Percentiles rank a stretch among this genome's conserved stretches.
phyloP scores from a whole-genome alignment of 768 basidiomycete species.

The Bullera alba region DNA sequence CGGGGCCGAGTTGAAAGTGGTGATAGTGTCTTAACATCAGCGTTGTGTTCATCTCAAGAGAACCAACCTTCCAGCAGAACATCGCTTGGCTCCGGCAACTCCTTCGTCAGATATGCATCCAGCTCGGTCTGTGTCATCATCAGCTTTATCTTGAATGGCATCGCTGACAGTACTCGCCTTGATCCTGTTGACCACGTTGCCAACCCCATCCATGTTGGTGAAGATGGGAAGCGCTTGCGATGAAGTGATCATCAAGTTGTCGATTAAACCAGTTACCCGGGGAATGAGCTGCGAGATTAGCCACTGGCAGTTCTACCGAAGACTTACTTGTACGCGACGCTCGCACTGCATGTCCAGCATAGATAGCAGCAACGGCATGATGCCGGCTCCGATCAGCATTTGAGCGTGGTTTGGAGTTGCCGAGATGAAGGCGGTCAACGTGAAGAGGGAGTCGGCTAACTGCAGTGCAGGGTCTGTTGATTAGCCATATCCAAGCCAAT shows the following conservation, averaged over 20 bases:
- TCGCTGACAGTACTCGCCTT: constrained; percentile 53
- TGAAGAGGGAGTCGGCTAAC: constrained; percentile 65
- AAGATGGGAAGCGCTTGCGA: constrained; percentile 73
- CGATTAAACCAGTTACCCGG: constrained; percentile 84
- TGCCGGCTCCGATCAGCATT: constrained; percentile 90
- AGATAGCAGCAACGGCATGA: constrained; percentile 82
- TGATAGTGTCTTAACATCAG: constrained; percentile 58
- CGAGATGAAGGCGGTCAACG: constrained; percentile 79
- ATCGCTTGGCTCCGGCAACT: constrained; percentile 1
- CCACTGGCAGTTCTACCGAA: constrained; percentile 1
- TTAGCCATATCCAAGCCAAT: constrained; percentile 5
- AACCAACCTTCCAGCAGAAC: constrained; percentile 10
- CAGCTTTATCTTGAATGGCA: constrained; percentile 5
- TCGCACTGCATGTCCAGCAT: constrained; percentile 71
- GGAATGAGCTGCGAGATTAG: constrained; percentile 55
- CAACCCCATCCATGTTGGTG: constrained; percentile 74
- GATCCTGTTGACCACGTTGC: constrained; percentile 75
- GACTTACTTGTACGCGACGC: constrained; percentile 55
- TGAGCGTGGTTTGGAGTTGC: constrained; percentile 77
- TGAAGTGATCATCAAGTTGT: constrained; percentile 84
- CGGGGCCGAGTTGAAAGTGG: constrained; percentile 68
- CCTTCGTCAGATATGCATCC: constrained; percentile 3
- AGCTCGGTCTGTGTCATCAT: no score
- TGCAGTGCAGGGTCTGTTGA: constrained; percentile 39
- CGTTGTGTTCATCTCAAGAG: background rate